Base-by-base conservation (phyloP, 345 rosid genomes). In the Reutealis trisperma region DNA sequence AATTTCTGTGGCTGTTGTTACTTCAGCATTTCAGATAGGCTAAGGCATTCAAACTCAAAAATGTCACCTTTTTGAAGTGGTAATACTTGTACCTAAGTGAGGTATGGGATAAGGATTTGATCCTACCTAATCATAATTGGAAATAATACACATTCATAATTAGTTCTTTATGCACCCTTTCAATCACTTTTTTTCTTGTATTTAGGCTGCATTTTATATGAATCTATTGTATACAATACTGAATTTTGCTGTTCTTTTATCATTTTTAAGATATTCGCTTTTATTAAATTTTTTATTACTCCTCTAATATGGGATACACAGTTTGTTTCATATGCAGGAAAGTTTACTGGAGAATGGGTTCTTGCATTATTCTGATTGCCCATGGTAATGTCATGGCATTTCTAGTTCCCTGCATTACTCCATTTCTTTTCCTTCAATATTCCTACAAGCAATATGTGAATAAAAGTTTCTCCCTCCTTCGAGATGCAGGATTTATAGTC, bases 401-500 rank as follows among this genome's bases (percentile, higher is more conserved):
- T 27, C 24, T 16, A n/a, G 30, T 70, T 22, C 25, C 37, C 24
- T 27, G 10, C 51, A 47, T 47, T 47, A 47, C 51, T 47, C 62
- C 16, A 42, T 2, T 66, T 37, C 16, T 63, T 68, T 47, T 15
- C 25, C 30, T 68, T 24, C 41, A 21, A 25, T 44, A 44, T 49
- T 52, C 51, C 34, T 5, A 15, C 25, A 8, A 64, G 45, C 60
- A 64, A 67, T 41, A 6, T 49, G 25, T 22, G 12, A 49, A 41
- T 54, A 9, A 12, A 1, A 57, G 7, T 25, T 11, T 44, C 5
- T 15, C 63, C 52, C 15, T 73, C 9, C 42, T n/a, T 67, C 30
- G 70, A 69, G 51, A 67, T 57, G 54, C 77, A 78, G 81, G 84
- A 72, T 76, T 57, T 66, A 30, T 37, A 72, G 52, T 69, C 34